Base-by-base conservation (phyloP, 345 rosid genomes). In the Salix purpurea region DNA sequence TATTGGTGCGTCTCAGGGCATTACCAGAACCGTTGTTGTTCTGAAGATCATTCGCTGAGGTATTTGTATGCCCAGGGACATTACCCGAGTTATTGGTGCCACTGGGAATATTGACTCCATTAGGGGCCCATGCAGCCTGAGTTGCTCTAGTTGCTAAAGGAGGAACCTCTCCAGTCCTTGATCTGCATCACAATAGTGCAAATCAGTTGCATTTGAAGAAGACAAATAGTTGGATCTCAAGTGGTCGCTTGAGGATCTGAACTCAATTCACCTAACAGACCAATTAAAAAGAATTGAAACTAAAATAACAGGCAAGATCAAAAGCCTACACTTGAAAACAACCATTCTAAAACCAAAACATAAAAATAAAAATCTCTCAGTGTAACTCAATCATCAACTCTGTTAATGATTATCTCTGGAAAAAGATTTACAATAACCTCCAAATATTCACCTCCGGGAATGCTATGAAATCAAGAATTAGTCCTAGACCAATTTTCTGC, bases 111-210 rank as follows among this genome's bases (percentile, higher is more conserved):
- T 71, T 81, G 74, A 15, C 78, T 72, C 78, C 84, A 75, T 82
- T 81, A 58, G 52, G 74, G 1, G 88, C 82, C 99, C 98, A 96
- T 12, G 98, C 99, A 70, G 97, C 97, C 62, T 65, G 83, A 76
- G 94, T 89, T 75, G 97, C 99, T 82, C 98, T 90, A 68, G 90
- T 83, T 74, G 90, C 89, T 82, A 96, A 84, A 66, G 96, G 76
- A 84, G 94, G 94, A 77, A 76, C 76, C 69, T 65, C 87, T 71
- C 90, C 90, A 14, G 81, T 81, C 86, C 85, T 89, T 56, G 94
- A 82, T 80, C 99, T 96, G 90, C 69, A 73, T 6, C 34, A 40
- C 62, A 69, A 21, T 16, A 64, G 24, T 34, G 12, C 4, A 24
- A 23, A 80, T 12, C 10, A 26, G 66, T 69, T 67, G 40, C 19